These are phyloP conservation scores for Phytophthora idaei DNA, from an alignment of 352 stramenopile genomes.

Conservation along the genomic window DNA sequence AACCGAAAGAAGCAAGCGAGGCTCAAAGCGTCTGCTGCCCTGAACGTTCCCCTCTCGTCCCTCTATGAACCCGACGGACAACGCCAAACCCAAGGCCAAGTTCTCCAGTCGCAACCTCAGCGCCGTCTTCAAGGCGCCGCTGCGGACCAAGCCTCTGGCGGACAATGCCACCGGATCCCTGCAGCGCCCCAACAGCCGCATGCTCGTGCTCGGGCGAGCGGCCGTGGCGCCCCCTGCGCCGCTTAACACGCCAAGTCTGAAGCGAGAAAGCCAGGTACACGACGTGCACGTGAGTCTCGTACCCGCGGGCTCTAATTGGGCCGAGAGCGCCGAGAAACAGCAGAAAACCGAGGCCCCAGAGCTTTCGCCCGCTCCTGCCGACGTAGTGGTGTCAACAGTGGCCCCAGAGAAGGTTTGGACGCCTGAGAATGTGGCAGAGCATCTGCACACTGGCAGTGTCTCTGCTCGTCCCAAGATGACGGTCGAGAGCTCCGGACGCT, in stretches of 20 bases:
- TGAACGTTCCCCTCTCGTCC: conserved; percentile 1
- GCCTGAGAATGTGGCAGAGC: conserved; percentile 34
- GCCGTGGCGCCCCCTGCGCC: conserved; percentile 54
- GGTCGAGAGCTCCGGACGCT: conserved; percentile 46
- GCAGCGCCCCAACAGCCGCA: conserved; percentile 41
- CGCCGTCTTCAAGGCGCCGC: conserved; percentile 67
- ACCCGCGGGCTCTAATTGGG: conserved; percentile 48
- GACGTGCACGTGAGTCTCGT: conserved; percentile 50
- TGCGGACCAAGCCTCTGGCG: conserved; percentile 36
- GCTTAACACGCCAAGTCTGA: conserved; percentile 81
- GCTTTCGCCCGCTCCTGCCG: not conserved
- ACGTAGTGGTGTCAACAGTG: not conserved
- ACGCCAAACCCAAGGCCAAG: conserved; percentile 57
- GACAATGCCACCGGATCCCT: conserved; percentile 33
- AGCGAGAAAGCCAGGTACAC: conserved; percentile 59
- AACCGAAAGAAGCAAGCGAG: conserved; percentile 26
- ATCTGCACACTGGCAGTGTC: conserved; percentile 22
- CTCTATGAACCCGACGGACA: conserved; percentile 49
- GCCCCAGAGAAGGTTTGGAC: conserved; percentile 31
- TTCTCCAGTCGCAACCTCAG: conserved; percentile 82
- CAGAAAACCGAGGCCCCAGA: conserved; percentile 2
- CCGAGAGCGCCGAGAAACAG: conserved; percentile 20
- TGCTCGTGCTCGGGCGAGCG: conserved; percentile 58
- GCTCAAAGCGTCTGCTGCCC: conserved; percentile 19
- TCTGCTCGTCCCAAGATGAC: conserved; percentile 1